Conservation (phyloP, 2,329 filamentous ascomycete genomes). For the Epichloe baconii region DNA sequence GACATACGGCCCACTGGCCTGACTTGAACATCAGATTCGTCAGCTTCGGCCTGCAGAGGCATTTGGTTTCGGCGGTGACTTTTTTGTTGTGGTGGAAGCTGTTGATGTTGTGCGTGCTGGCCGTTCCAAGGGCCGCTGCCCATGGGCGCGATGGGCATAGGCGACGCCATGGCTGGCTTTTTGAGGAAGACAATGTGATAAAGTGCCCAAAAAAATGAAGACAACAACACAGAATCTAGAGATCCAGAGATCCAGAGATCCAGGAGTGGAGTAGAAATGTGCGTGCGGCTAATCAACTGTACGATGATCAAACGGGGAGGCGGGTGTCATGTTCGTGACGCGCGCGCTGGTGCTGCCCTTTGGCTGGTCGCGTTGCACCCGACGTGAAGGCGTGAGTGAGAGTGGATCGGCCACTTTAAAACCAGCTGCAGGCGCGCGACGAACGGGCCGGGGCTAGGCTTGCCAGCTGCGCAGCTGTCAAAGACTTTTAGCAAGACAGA, state of each 20-base stretch:
- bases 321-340: conserved; percentile 27
- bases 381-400: neutral
- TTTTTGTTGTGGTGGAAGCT: conserved; percentile 1
- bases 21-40: conserved; percentile 40
- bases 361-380: conserved; percentile 3
- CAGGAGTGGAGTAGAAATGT: conserved; percentile 3
- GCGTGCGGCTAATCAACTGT: conserved; percentile 9
- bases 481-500: neutral
- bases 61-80: conserved; percentile 12
- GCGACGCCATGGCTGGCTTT: conserved; percentile 25
- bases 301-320: conserved; percentile 20
- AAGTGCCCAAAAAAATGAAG: neutral
- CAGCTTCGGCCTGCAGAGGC: conserved; percentile 18
- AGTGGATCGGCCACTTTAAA: conserved; percentile 6
- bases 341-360: conserved; percentile 8
- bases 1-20: conserved; percentile 56
- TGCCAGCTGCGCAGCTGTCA: neutral
- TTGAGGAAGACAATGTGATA: neutral
- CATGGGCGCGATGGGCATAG: conserved; percentile 19
- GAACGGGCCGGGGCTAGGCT: neutral
- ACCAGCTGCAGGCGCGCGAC: neutral
- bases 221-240: neutral
- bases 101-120: conserved; percentile 3
- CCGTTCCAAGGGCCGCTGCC: conserved; percentile 7
- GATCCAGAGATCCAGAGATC: neutral